Evolutionary conservation across 2,329 filamentous ascomycete species (phyloP).

Genomic region (Didymella arachidicola): DNA sequence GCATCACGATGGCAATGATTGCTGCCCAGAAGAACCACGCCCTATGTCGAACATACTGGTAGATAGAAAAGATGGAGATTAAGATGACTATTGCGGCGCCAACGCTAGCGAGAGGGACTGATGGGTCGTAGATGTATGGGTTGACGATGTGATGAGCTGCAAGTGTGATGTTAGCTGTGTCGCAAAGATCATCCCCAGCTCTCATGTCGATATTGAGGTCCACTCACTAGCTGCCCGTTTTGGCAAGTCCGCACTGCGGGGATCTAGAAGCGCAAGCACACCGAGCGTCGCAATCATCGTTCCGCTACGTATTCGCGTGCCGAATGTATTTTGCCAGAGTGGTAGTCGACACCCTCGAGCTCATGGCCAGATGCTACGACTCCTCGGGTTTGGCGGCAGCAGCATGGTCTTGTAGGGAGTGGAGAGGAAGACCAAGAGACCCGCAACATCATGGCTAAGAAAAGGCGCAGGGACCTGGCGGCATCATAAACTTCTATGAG

Average conservation of each 20-base stretch:
- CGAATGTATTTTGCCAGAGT: slow-evolving; percentile 7
- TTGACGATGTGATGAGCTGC: slow-evolving; percentile 37
- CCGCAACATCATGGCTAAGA: slow-evolving; percentile 23
- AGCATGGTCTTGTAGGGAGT: slow-evolving; percentile 27
- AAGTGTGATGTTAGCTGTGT: slow-evolving; percentile 7
- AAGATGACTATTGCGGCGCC: slow-evolving; percentile 54
- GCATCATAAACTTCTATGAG: slow-evolving; percentile 40
- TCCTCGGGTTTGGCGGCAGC: background rate
- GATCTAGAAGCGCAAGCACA: slow-evolving; percentile 16
- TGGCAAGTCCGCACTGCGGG: slow-evolving; percentile 29
- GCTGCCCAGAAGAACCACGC: slow-evolving; percentile 50
- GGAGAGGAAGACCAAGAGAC: slow-evolving; percentile 23
- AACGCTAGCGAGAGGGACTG: slow-evolving; percentile 53
- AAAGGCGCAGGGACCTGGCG: slow-evolving; percentile 26
- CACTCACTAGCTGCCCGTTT: slow-evolving; percentile 38
- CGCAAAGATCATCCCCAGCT: background rate
- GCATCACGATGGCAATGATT: slow-evolving; percentile 51
- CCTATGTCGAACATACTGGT: slow-evolving; percentile 46
- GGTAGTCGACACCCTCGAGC: slow-evolving; percentile 4
- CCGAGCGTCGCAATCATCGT: slow-evolving; percentile 25
- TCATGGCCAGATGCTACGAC: slow-evolving; percentile 18
- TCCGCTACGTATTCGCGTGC: slow-evolving; percentile 9
- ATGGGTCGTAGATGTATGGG: slow-evolving; percentile 61
- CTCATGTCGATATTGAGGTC: slow-evolving; percentile 3
- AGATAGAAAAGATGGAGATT: slow-evolving; percentile 41